Base-by-base conservation (phyloP, 768 basidiomycete genomes). In the Hortiboletus campestris region DNA sequence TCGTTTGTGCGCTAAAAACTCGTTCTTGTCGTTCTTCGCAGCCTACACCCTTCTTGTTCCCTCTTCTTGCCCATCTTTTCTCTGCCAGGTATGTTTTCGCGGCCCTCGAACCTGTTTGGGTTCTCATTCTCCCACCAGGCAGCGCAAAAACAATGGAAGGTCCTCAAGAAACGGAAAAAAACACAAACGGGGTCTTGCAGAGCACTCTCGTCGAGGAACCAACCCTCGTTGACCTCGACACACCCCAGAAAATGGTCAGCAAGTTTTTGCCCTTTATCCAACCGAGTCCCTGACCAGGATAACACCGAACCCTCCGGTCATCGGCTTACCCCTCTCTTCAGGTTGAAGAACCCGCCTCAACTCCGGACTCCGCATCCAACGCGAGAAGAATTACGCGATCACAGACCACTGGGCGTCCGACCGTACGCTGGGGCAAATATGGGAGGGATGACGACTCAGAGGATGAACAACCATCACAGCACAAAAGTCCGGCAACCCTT, bases 351-450 rank as follows among this genome's bases (percentile, higher is more conserved):
- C 4, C 34, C 22, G 14, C 48, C 36, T 62, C 66, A 46, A 52
- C 71, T 9, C 62, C 67, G 9, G 67, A 73, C 51, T 62, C 71
- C 6, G 14, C 62, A 1, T 52, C 67, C n/a, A 53, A 36, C 38
- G 41, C 63, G 7, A 63, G 66, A 51, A 60, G 70, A 67, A 51
- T 71, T 6, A 71, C 70, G 42, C 70, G 70, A 63, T 73, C 70
- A 0, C 70, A 71, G 60, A 71, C 70, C 1, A 69, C 72, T 10
- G 64, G 70, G 17, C 72, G 70, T 46, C 70, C 70, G 2, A 63
- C 70, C 20, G 60, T 73, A 10, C 70, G 70, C 40, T 71, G 70
- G 72, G 70, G 70, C 11, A 71, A 73, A 53, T 64, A 66, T 20
- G 52, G 68, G 17, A 71, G 38, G 46, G 70, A 69, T 1, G 68